Conservation (phyloP, 192 early-diverging fungal species). For the Coemansia sp. region DNA sequence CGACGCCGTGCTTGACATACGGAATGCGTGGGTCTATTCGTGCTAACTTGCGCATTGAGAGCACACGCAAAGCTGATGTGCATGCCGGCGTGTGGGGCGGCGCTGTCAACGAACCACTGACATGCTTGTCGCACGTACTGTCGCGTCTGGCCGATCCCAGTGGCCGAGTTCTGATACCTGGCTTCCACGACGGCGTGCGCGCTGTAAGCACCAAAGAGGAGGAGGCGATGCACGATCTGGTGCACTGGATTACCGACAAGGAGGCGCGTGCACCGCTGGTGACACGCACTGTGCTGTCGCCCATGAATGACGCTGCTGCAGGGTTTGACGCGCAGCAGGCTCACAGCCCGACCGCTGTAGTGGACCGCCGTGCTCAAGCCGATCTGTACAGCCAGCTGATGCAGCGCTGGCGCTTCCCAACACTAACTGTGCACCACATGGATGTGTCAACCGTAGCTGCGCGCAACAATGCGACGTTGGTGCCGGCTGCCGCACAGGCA, state of each 20-base stretch:
- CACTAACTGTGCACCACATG: constrained; percentile 73
- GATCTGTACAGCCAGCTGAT: constrained; percentile 60
- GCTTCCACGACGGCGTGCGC: constrained; percentile 68
- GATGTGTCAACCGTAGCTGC: constrained; percentile 65
- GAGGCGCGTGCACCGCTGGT: constrained; percentile 44
- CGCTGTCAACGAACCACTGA: constrained; percentile 69
- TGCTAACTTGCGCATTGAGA: constrained; percentile 58
- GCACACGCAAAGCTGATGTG: constrained; percentile 59
- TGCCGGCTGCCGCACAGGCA: constrained; percentile 67
- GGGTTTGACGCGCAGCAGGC: background rate
- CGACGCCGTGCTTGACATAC: constrained; percentile 75
- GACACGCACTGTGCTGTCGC: constrained; percentile 18
- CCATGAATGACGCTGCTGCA: background rate
- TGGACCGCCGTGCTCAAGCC: constrained; percentile 5
- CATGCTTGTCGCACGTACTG: constrained; percentile 66
- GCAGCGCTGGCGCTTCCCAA: constrained; percentile 73
- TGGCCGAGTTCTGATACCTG: constrained; percentile 64
- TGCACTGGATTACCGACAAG: constrained; percentile 28
- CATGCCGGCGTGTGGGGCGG: constrained; percentile 78
- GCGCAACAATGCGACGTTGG: constrained; percentile 65
- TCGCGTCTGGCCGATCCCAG: constrained; percentile 57
- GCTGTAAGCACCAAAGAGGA: constrained; percentile 58
- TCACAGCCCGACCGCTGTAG: background rate
- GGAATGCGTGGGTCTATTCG: constrained; percentile 75
- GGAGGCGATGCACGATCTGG: constrained; percentile 53